phyloP scores from a whole-genome alignment of 352 stramenopile species.

The Pythium monospermum region DNA sequence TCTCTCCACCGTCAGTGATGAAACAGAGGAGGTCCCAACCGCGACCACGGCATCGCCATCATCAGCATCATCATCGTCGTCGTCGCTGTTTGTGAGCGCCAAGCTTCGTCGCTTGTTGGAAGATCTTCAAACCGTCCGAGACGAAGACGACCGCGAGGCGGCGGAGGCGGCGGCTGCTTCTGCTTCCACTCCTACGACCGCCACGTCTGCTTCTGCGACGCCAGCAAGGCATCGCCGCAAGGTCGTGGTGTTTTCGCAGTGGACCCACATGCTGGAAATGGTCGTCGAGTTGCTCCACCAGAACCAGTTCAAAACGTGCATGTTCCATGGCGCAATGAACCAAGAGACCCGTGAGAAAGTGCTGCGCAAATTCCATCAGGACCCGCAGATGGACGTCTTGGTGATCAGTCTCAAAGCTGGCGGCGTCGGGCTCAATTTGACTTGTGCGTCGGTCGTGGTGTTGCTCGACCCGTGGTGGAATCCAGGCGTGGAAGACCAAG shows the following conservation, averaged over 20 bases:
- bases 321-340: slow-evolving; percentile 73
- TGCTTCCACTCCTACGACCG: neutral
- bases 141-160: slow-evolving; percentile 31
- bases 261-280: slow-evolving; percentile 87
- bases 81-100: slow-evolving; percentile 47
- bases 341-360: slow-evolving; percentile 69
- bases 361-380: slow-evolving; percentile 55
- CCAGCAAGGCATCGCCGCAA: slow-evolving; percentile 65
- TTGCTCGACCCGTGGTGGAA: slow-evolving; percentile 94
- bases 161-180: neutral
- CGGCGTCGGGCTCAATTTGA: slow-evolving; percentile 90
- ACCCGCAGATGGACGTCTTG: slow-evolving; percentile 59
- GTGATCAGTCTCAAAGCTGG: slow-evolving; percentile 87
- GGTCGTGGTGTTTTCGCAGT: slow-evolving; percentile 89
- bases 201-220: neutral
- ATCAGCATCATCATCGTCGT: too few relatives aligned
- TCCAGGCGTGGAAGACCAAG: slow-evolving; percentile 90
- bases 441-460: slow-evolving; percentile 84
- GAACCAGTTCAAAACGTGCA: slow-evolving; percentile 44
- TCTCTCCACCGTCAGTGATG: neutral
- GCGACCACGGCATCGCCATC: too few relatives aligned
- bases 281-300: slow-evolving; percentile 47
- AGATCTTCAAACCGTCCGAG: slow-evolving; percentile 58
- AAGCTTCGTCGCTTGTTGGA: slow-evolving; percentile 65
- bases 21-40: neutral